Evolutionary conservation across 2,329 filamentous ascomycete species (phyloP), one percentile per base, ranked within the genome.

Genomic region (Pyrenophora tritici-repentis): DNA sequence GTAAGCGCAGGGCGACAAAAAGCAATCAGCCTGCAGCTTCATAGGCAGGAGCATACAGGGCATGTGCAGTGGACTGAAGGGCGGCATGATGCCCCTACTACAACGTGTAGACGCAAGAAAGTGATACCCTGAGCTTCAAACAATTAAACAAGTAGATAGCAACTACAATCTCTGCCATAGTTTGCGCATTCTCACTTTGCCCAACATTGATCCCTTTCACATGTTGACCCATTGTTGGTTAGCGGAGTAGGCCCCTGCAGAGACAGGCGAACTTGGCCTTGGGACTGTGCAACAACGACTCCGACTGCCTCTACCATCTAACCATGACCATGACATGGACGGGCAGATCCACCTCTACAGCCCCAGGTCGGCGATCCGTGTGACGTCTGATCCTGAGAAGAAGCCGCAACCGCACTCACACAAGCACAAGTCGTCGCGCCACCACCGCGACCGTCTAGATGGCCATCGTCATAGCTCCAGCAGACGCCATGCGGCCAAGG

Each of bases 401-500:
- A 66, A 59, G 42, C 56, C 68, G 37, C 68, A 71, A 41, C 58
- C 66, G 9, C 49, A 51, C 24, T 20, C 20, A 17, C 62, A 64
- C 42, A 58, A 63, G 37, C 66, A 63, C 50, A 67, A 63, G 56
- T 59, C 63, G 40, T 61, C 63, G 45, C 67, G 67, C 24, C 59
- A 64, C 41, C 62, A 70, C 39, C 64, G 66, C 45, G 57, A 62
- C 45, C 57, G 75, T 24, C 63, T 54, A 38, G 55, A 61, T 22
- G 60, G 67, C 44, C 65, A 67, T 18, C 60, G 62, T 18, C 67
- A 68, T 45, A 59, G 62, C 51, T 68, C 67, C 32, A 60, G 62
- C 38, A 52, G 51, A 10, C 68, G 71, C 33, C 67, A 78, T 50
- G 63, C 55, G 5, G 73, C 65, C 10, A 78, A 75, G 57, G 75